phyloP scores from a whole-genome alignment of 768 basidiomycete genomes.

The Trametes coccinea region DNA sequence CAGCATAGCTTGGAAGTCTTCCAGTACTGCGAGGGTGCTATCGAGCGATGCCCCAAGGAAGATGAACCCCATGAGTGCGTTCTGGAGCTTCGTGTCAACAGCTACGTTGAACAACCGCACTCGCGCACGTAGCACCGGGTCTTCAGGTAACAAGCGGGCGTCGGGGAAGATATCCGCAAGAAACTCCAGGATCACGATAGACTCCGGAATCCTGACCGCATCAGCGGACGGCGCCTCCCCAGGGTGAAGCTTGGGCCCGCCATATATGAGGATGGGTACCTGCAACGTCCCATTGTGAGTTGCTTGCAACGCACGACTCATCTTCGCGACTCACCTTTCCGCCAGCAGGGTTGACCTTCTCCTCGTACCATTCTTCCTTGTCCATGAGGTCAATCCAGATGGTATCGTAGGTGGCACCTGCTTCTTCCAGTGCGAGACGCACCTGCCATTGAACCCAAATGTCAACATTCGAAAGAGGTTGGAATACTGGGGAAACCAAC shows the following conservation, averaged over 20 bases:
- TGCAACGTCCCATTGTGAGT: constrained; percentile 17
- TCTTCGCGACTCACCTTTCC: background rate
- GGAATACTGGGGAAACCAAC: no score
- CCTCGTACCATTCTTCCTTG: constrained; percentile 2
- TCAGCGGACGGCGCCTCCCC: constrained; percentile 54
- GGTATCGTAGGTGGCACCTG: constrained; percentile 17
- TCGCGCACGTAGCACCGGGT: constrained; percentile 55
- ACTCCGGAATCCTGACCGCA: constrained; percentile 60
- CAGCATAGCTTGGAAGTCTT: constrained; percentile 51
- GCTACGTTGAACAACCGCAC: constrained; percentile 60
- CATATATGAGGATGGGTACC: constrained; percentile 61
- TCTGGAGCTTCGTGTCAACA: constrained; percentile 45
- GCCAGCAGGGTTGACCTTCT: constrained; percentile 1
- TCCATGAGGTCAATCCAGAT: constrained; percentile 14
- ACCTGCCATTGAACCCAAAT: no score
- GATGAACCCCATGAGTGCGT: constrained; percentile 40
- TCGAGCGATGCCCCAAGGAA: constrained; percentile 39
- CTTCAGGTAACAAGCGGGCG: constrained; percentile 49
- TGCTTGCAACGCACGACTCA: no score
- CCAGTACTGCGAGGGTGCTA: constrained; percentile 44
- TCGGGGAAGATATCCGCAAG: constrained; percentile 57
- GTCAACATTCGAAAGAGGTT: no score
- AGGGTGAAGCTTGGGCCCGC: constrained; percentile 55
- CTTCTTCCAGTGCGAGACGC: constrained; percentile 11
- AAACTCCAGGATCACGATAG: constrained; percentile 64